phyloP scores from a whole-genome alignment of 2,329 filamentous ascomycete species.

The Neopestalotiopsis sp. region DNA sequence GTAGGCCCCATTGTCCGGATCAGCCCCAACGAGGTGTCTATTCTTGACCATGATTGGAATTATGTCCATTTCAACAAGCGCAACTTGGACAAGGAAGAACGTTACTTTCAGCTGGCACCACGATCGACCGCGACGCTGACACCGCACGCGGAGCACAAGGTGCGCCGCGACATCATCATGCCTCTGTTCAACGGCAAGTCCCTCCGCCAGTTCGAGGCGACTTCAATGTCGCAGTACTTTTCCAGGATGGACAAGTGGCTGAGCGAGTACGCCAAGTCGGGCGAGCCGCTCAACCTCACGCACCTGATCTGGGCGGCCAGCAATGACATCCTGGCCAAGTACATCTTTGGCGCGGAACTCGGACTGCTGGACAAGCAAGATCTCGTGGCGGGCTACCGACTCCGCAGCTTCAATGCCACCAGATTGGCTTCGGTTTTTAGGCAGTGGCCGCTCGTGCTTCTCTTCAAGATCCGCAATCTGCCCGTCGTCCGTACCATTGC shows the following conservation, averaged over 20 bases:
- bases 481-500: background rate
- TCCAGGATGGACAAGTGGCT: conserved; percentile 2
- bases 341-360: conserved; percentile 14
- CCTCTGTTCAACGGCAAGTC: conserved; percentile 12
- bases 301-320: conserved; percentile 11
- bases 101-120: conserved; percentile 16
- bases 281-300: conserved; percentile 11
- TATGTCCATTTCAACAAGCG: conserved; percentile 13
- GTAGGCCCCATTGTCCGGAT: conserved; percentile 10
- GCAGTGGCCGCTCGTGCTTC: conserved; percentile 6
- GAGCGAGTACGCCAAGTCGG: background rate
- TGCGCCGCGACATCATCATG: conserved; percentile 7
- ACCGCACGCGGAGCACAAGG: conserved; percentile 14
- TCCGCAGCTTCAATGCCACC: conserved; percentile 9
- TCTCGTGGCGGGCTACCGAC: background rate
- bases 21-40: conserved; percentile 9
- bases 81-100: conserved; percentile 12
- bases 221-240: background rate
- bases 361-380: conserved; percentile 6
- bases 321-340: conserved; percentile 13
- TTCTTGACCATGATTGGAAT: conserved; percentile 15
- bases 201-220: background rate
- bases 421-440: conserved; percentile 8
- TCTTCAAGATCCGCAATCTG: conserved; percentile 7
- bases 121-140: conserved; percentile 12